phyloP scores from a whole-genome alignment of 805 yeast species.

The Wickerhamiella vanderwaltii region DNA sequence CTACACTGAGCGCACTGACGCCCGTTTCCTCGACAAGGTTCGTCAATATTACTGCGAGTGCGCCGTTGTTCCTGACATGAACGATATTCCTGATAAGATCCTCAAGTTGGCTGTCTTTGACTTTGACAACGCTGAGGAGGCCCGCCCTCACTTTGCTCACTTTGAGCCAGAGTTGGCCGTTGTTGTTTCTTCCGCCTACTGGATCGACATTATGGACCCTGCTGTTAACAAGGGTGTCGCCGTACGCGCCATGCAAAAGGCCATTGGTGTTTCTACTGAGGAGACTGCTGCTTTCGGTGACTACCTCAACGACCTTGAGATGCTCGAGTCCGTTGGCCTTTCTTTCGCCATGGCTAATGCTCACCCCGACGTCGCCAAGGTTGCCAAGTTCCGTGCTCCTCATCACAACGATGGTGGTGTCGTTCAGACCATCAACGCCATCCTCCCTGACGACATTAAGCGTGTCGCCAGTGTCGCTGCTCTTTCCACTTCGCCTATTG shows the following conservation, averaged over 20 bases:
- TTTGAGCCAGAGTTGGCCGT: conserved; percentile 11
- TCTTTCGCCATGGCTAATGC: conserved; percentile 11
- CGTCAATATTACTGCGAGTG: conserved; percentile 11
- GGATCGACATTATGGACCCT: conserved; percentile 12
- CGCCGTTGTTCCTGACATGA: conserved; percentile 10
- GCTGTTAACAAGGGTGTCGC: conserved; percentile 11
- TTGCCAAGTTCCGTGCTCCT: conserved; percentile 11
- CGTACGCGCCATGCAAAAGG: conserved; percentile 11
- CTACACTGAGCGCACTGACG: conserved; percentile 10
- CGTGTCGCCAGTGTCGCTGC: conserved; percentile 11
- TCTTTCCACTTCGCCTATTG: conserved; percentile 7
- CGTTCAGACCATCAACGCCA: conserved; percentile 9
- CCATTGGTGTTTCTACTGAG: conserved; percentile 11
- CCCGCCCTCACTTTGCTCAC: conserved; percentile 12
- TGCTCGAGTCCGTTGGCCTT: conserved; percentile 46
- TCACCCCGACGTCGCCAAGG: conserved; percentile 11
- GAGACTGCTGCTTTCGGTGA: conserved; percentile 81
- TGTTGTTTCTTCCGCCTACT: conserved; percentile 10
- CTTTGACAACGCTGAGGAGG: conserved; percentile 8
- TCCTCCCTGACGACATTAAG: conserved; percentile 10
- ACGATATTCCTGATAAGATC: conserved; percentile 11
- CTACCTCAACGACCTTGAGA: conserved; percentile 88
- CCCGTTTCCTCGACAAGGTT: conserved; percentile 9
- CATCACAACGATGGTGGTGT: conserved; percentile 11
- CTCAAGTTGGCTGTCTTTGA: conserved; percentile 11